These are phyloP conservation scores for Pilatotrama ljubarskyi DNA, from an alignment of 768 basidiomycete species.

Conservation along the genomic window DNA sequence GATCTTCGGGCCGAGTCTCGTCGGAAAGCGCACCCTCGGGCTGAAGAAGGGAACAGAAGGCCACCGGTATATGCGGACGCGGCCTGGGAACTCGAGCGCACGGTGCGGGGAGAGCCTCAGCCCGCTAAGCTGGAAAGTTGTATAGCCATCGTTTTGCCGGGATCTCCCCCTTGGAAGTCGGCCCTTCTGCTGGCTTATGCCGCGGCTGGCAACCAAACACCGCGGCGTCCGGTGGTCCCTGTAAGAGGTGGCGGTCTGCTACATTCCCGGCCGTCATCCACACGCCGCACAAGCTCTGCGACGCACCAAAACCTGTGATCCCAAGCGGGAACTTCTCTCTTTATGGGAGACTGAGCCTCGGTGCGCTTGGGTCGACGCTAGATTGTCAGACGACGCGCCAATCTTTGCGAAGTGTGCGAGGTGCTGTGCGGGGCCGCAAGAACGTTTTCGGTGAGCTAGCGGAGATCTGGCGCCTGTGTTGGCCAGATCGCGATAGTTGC, in stretches of 20 bases:
- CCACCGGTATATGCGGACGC: neutral
- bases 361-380: neutral
- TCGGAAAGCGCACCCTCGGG: no score
- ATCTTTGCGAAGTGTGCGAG: neutral
- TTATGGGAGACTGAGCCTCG: neutral
- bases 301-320: no score
- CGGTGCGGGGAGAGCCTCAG: neutral
- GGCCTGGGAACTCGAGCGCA: neutral
- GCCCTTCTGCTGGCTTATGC: neutral
- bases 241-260: neutral
- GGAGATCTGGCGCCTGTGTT: neutral
- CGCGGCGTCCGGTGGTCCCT: neutral
- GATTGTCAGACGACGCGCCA: neutral
- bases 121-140: neutral
- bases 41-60: neutral
- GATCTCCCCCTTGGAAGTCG: neutral
- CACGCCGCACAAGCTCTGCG: neutral
- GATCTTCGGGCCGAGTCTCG: no score
- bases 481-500: conserved; percentile 8
- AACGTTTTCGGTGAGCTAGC: neutral
- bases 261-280: neutral
- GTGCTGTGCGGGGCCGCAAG: conserved; percentile 5
- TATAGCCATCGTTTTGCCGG: conserved; percentile 1
- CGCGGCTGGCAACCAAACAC: conserved; percentile 3
- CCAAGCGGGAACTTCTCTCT: neutral